Evolutionary conservation across 2,329 filamentous ascomycete species (phyloP).

Genomic region (Fusarium chaquense): DNA sequence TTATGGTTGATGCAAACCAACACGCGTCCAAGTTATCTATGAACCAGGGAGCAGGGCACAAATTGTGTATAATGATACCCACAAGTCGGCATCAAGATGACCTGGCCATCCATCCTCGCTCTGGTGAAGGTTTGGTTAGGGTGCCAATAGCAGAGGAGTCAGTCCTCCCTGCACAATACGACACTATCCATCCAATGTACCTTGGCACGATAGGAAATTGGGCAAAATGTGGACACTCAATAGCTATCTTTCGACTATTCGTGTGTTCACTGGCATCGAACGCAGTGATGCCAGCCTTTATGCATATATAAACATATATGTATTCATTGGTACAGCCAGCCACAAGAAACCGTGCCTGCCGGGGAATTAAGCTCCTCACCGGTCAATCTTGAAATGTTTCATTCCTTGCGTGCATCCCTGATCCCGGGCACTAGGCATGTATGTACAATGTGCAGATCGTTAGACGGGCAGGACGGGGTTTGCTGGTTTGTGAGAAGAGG

Average conservation of each 20-base stretch:
- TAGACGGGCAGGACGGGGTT: slow-evolving; percentile 7
- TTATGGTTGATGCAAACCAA: background rate
- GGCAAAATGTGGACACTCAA: background rate
- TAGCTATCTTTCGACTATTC: slow-evolving; percentile 6
- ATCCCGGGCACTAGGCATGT: slow-evolving; percentile 10
- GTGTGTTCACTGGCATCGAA: background rate
- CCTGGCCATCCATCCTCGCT: background rate
- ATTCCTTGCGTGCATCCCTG: slow-evolving; percentile 35
- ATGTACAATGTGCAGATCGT: slow-evolving; percentile 28
- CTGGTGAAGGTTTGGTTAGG: background rate
- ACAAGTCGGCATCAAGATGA: background rate
- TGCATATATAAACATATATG: background rate
- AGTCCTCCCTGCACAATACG: background rate
- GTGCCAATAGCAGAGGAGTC: background rate
- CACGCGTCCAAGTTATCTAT: background rate
- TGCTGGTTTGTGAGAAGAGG: slow-evolving; percentile 10
- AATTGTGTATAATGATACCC: background rate
- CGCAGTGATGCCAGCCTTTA: slow-evolving; percentile 7
- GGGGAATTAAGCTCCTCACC: slow-evolving; percentile 33
- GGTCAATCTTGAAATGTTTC: slow-evolving; percentile 41
- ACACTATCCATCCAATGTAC: background rate
- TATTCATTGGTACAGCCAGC: slow-evolving; percentile 18
- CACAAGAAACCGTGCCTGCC: slow-evolving; percentile 35
- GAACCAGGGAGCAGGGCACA: background rate
- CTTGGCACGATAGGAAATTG: background rate